Base-by-base conservation (phyloP, 345 rosid genomes). In the Syzygium grande region DNA sequence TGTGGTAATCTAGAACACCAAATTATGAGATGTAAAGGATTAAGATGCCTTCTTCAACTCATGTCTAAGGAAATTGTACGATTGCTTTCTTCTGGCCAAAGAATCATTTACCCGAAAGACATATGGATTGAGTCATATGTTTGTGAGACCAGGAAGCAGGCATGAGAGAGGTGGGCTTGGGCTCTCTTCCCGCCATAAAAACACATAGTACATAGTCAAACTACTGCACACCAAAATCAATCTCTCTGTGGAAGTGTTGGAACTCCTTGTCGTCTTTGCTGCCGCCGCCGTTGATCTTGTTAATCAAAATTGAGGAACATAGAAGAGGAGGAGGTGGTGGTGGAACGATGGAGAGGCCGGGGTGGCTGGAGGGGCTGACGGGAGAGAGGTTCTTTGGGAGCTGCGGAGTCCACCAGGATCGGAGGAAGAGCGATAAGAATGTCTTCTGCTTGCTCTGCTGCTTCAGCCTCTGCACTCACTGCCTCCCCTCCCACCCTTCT, bases 381-480 rank as follows among this genome's bases (percentile, higher is more conserved):
- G 96, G 88, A n/a, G 95, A 94, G 90, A 94, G 96, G 55, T 97
- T 97, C 95, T 97, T 96, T 90, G 94, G 96, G 46, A 91, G 88
- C 65, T 97, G 98, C 90, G 94, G 94, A 87, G 54, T 89, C 90
- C 99, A 97, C 89, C 93, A 92, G 84, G 92, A 87, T 89, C 90
- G 94, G 90, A 95, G 98, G 92, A 97, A 97, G 92, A 97, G 94
- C 63, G 99, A 97, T 92, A 96, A 95, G 95, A 97, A 96, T 93
- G 91, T 96, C 55, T 97, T 94, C 87, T 97, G 99, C 93, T 92
- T 96, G 91, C 95, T 93, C 89, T 97, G 99, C 89, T 97, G 97
- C 93, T 91, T 92, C 87, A 94, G 94, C 88, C 92, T 97, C 87
- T 97, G 99, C 93, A 96, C 98, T 89, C 98, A 96, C 97, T 97